These are phyloP conservation scores for Neofusicoccum parvum DNA, from an alignment of 2,329 filamentous ascomycete genomes.

Conservation along the genomic window DNA sequence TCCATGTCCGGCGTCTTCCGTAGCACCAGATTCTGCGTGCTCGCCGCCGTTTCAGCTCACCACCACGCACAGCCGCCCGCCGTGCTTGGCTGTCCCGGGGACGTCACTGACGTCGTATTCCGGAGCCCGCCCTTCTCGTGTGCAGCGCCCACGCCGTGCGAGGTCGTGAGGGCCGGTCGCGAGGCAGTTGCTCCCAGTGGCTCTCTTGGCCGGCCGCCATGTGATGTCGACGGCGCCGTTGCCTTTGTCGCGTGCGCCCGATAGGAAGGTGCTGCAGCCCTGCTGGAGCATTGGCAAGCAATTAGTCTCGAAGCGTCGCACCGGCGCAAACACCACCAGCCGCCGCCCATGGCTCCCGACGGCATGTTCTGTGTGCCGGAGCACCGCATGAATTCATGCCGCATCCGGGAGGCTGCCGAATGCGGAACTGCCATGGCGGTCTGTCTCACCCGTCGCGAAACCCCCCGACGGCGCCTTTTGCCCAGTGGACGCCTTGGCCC, in stretches of 20 bases:
- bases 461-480: background rate
- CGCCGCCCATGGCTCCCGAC: too few species aligned
- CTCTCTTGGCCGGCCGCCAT: background rate
- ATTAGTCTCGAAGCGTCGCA: conserved; percentile 17
- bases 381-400: conserved; percentile 1
- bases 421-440: conserved; percentile 3
- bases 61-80: background rate
- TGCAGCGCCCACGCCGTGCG: background rate
- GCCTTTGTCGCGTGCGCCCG: conserved; percentile 3
- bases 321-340: background rate
- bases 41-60: conserved; percentile 14
- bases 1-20: background rate
- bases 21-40: conserved; percentile 18
- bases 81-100: background rate
- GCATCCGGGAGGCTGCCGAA: conserved; percentile 1
- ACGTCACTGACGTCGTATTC: background rate
- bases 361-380: too few species aligned
- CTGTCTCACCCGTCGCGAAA: background rate
- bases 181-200: too few species aligned
- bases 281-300: conserved; percentile 14
- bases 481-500: background rate
- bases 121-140: background rate
- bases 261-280: conserved; percentile 17
- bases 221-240: conserved; percentile 10
- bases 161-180: background rate